These are phyloP conservation scores for Ustilago bromivora DNA, from an alignment of 1,284 basidiomycete species.

Conservation along the genomic window DNA sequence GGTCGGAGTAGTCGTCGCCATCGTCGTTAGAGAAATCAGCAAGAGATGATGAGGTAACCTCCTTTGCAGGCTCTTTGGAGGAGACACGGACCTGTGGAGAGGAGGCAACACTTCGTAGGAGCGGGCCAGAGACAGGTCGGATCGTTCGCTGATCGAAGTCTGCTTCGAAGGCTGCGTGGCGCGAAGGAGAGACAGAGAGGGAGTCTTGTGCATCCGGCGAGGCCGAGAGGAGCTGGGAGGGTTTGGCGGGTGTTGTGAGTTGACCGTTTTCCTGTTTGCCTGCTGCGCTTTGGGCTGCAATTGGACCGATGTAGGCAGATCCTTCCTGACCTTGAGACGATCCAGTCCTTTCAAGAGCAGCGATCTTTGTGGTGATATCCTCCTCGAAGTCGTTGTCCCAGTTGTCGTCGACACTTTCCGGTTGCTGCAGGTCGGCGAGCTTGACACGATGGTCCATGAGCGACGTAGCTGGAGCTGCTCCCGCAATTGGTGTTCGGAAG, in stretches of 20 bases:
- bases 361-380: slow-evolving; percentile 86
- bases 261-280: neutral
- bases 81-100: slow-evolving; percentile 28
- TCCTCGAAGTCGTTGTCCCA: slow-evolving; percentile 99
- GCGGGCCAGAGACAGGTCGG: slow-evolving; percentile 34
- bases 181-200: slow-evolving; percentile 17
- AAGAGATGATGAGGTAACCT: slow-evolving; percentile 11
- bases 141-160: slow-evolving; percentile 71
- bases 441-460: slow-evolving; percentile 56
- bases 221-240: neutral
- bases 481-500: slow-evolving; percentile 39
- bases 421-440: slow-evolving; percentile 73
- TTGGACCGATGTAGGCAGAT: neutral
- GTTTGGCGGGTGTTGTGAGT: neutral
- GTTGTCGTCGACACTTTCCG: slow-evolving; percentile 79
- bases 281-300: neutral
- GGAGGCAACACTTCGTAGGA: slow-evolving; percentile 36
- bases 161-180: slow-evolving; percentile 20
- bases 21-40: slow-evolving; percentile 68
- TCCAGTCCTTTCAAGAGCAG: slow-evolving; percentile 73
- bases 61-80: slow-evolving; percentile 8
- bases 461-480: slow-evolving; percentile 52
- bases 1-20: slow-evolving; percentile 71
- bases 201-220: neutral
- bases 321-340: slow-evolving; percentile 15